Evolutionary conservation across 2,329 filamentous ascomycete species (phyloP).

Genomic region (Cytospora leucostoma): DNA sequence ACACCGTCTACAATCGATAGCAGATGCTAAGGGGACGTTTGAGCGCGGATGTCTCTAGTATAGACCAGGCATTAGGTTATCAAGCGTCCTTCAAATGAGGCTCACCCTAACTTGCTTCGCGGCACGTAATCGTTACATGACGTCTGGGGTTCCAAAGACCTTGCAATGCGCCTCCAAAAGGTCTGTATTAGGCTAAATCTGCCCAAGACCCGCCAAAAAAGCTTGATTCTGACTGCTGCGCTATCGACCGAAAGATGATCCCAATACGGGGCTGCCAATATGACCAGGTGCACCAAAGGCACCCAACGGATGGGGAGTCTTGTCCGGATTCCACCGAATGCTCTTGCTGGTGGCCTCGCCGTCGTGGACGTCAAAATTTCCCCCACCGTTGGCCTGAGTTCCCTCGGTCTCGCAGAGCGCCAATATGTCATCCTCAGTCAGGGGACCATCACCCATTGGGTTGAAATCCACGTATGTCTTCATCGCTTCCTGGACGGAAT

Average conservation of each 20-base stretch:
- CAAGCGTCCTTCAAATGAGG: not conserved
- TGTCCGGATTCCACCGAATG: conserved; percentile 53
- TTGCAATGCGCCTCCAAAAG: conserved; percentile 3
- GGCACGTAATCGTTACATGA: not conserved
- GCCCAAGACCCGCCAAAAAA: conserved; percentile 2
- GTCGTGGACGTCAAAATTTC: conserved; percentile 73
- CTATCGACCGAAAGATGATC: conserved; percentile 39
- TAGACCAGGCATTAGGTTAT: not conserved
- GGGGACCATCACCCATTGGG: conserved; percentile 38
- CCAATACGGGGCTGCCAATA: conserved; percentile 66
- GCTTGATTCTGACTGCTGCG: not conserved
- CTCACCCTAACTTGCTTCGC: no score
- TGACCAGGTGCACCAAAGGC: conserved; percentile 63
- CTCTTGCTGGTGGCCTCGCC: conserved; percentile 44
- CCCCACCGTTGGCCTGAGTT: conserved; percentile 81
- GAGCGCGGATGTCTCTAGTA: no score
- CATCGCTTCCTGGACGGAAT: conserved; percentile 47
- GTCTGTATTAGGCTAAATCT: conserved; percentile 4
- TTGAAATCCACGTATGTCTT: conserved; percentile 65
- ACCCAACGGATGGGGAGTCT: conserved; percentile 42
- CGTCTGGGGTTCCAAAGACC: not conserved
- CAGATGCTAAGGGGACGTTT: not conserved
- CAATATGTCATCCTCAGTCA: conserved; percentile 69
- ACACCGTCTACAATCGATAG: not conserved
- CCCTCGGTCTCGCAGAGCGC: conserved; percentile 91